Base-by-base conservation (phyloP, 2,329 filamentous ascomycete species). In the Colletotrichum filicis region DNA sequence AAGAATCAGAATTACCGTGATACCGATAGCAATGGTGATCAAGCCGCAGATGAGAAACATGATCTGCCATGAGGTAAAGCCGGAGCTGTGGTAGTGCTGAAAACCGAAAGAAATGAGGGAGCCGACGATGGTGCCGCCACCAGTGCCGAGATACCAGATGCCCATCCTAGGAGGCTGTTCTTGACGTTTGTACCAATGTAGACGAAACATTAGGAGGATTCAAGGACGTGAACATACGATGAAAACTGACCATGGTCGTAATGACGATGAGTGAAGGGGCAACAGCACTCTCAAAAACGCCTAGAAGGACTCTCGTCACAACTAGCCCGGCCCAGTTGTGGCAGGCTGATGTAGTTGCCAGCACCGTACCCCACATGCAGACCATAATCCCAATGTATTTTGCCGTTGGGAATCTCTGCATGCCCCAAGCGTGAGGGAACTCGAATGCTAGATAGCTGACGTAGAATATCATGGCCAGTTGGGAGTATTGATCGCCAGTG, bases 91-190 rank as follows among this genome's bases (percentile, higher is more conserved):
- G 68, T 91, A 88, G 61, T 90, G 87, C 1, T 87, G 88, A 19
- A 92, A 81, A 0, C 88, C 90, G 71, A 86, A 91, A 0, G 90
- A 90, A 12, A 91, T 77, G 0, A 86, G 83, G 0, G 87, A 88
- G 0, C 89, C 90, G 22, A 90, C 79, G 35, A 92, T 89, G 5
- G 86, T 90, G 0, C 88, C 88, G 1, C 86, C 71, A 0, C 90
- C 90, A 57, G 89, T 92, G 0, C 89, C 91, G 5, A 88, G 85
- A 75, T 93, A 93, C 91, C 91, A 93, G 14, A 87, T 86, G 0
- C 90, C 90, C 6, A 92, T 87, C 0, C 92, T 85, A 24, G 91
- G 79, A 0, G 91, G 90, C 79, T 93, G 91, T 76, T 93, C 90
- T 53, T 80, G 79, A 1, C 83, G 79, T 1, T 84, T 77, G 75